These are phyloP conservation scores for Hygrophila difformis DNA, from an alignment of 257 asterid genomes.

Conservation along the genomic window DNA sequence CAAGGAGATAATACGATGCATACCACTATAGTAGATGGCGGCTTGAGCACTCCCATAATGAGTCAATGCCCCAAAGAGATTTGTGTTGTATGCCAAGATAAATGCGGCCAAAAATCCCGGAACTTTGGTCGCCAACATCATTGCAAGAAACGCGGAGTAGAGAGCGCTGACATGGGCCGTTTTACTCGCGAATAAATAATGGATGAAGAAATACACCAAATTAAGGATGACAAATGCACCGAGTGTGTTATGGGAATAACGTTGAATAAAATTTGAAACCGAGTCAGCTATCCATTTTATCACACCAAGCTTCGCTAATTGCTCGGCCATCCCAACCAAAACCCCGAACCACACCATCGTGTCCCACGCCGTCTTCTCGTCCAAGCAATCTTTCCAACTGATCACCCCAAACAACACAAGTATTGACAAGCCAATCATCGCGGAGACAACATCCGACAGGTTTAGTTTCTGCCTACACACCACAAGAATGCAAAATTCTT, in stretches of 20 bases:
- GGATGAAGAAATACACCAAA: constrained; percentile 58
- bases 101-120: constrained; percentile 47
- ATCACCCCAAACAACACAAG: constrained; percentile 55
- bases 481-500: not conserved
- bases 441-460: constrained; percentile 57
- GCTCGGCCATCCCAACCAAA: constrained; percentile 70
- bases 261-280: constrained; percentile 40
- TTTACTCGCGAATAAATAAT: constrained; percentile 83
- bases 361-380: constrained; percentile 80
- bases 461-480: constrained; percentile 40
- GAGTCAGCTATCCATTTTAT: constrained; percentile 51
- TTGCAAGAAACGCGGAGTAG: constrained; percentile 72
- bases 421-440: constrained; percentile 56
- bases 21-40: constrained; percentile 86
- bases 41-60: constrained; percentile 97
- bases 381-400: constrained; percentile 67
- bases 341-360: constrained; percentile 73
- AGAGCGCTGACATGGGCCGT: constrained; percentile 93
- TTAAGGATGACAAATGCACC: constrained; percentile 66
- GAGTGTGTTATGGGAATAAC: constrained; percentile 33
- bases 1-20: not conserved
- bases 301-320: constrained; percentile 48
- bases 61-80: constrained; percentile 76
- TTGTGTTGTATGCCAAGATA: constrained; percentile 58
- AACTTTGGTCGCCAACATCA: constrained; percentile 62